These are phyloP conservation scores for Apiospora kogelbergensis DNA, from an alignment of 2,329 filamentous ascomycete species.

Conservation along the genomic window DNA sequence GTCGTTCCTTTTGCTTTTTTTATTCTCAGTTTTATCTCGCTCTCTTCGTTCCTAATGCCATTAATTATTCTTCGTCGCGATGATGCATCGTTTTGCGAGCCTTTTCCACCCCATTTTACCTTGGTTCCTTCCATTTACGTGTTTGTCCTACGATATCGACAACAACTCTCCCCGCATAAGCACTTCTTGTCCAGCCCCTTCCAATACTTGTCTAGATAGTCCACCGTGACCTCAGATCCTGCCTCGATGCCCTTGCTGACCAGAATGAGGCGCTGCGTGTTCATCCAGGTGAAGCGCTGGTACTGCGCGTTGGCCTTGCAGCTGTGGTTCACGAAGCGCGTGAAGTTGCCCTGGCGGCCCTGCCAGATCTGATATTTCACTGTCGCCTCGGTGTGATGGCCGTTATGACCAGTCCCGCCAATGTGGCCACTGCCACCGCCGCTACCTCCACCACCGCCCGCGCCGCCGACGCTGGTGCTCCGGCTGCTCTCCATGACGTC, in stretches of 20 bases:
- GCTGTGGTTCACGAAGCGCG: conserved; percentile 59
- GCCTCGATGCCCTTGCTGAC: conserved; percentile 55
- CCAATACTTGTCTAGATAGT: conserved; percentile 61
- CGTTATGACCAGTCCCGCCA: too few relatives aligned
- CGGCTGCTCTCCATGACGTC: conserved; percentile 55
- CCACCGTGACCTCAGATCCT: conserved; percentile 55
- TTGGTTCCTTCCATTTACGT: neutral
- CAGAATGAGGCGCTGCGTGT: conserved; percentile 53
- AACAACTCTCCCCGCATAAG: conserved; percentile 52
- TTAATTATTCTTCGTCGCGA: too few relatives aligned
- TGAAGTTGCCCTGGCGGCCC: conserved; percentile 55
- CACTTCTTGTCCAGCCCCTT: conserved; percentile 53
- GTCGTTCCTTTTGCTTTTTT: neutral
- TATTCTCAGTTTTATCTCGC: too few relatives aligned
- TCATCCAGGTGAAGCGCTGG: conserved; percentile 56
- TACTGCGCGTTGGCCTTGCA: conserved; percentile 58
- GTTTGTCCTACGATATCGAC: conserved; percentile 37
- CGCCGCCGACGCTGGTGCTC: conserved; percentile 22
- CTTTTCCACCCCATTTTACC: too few relatives aligned
- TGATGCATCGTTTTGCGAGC: too few relatives aligned
- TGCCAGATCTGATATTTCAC: conserved; percentile 61
- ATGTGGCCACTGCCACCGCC: too few relatives aligned
- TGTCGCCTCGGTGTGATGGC: neutral
- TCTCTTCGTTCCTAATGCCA: too few relatives aligned
- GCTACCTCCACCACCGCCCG: too few relatives aligned